phyloP scores from a whole-genome alignment of 1,284 basidiomycete genomes.

The Exobasidium rhododendri region DNA sequence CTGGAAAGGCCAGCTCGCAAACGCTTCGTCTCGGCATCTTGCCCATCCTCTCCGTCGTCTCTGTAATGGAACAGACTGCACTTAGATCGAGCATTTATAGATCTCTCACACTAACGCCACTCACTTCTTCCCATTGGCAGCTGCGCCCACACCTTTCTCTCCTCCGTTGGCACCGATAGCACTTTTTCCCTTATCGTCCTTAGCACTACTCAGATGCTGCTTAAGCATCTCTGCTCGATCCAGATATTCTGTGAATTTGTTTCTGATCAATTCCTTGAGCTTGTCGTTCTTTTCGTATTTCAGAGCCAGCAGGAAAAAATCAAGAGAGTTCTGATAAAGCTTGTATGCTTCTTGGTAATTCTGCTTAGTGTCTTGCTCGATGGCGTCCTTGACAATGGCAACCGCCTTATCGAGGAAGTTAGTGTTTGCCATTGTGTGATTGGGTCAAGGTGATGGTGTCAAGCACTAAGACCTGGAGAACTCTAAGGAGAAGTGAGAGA shows the following conservation, averaged over 20 bases:
- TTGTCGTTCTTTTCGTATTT: slow-evolving; percentile 95
- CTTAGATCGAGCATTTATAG: not conserved
- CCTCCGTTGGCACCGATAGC: slow-evolving; percentile 74
- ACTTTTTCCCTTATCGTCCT: slow-evolving; percentile 69
- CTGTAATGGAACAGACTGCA: not conserved
- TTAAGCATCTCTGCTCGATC: slow-evolving; percentile 89
- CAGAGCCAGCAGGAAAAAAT: slow-evolving; percentile 93
- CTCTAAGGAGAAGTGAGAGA: too few relatives aligned
- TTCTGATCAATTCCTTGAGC: slow-evolving; percentile 79
- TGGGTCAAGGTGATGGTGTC: not conserved
- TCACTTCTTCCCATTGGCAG: slow-evolving; percentile 66
- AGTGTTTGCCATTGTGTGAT: slow-evolving; percentile 35
- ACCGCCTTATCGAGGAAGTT: slow-evolving; percentile 67
- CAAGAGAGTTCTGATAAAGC: slow-evolving; percentile 80
- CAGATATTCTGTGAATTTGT: slow-evolving; percentile 89
- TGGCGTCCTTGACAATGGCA: slow-evolving; percentile 88
- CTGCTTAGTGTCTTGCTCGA: slow-evolving; percentile 89
- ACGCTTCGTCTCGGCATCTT: slow-evolving; percentile 92
- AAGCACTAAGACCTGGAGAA: too few relatives aligned
- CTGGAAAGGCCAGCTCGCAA: slow-evolving; percentile 79
- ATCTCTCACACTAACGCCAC: not conserved
- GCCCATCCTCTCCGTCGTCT: slow-evolving; percentile 66
- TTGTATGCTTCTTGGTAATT: slow-evolving; percentile 94
- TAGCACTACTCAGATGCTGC: slow-evolving; percentile 61
- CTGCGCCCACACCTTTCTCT: slow-evolving; percentile 63